Base-by-base conservation (phyloP, 2,329 filamentous ascomycete species). In the Cadophora malorum region DNA sequence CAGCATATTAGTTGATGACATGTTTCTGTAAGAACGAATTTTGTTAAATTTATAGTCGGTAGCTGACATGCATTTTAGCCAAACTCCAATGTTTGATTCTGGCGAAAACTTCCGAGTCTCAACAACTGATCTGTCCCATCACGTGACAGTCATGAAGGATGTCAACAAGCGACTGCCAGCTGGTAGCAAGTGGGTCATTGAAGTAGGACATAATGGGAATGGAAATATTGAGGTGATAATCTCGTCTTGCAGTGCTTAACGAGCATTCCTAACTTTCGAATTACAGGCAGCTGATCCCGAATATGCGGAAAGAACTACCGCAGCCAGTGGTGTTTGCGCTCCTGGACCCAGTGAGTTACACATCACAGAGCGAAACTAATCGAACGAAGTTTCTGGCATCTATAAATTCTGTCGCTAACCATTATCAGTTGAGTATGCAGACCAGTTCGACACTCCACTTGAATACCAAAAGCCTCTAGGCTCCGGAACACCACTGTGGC, bases 201-300 rank as follows among this genome's bases (percentile, higher is more conserved):
- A 88, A 73, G 77, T 87, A 52, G 85, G 82, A 6, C 83, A 86
- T 78, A 88, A 88, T 67, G 83, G 83, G 19, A 85, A 85, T 64
- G 83, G 83, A 31, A 83, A 84, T 69, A 82, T 85, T 64, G 80
- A 83, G 19, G 66, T 58, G 25, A 4, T 0, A 4, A 6, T 59
- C n/a, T 55, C 28, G 5, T 31, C 28, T 8, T 35, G 1, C 14
- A 16, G 9, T 41, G 7, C 33, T 21, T 19, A 10, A 16, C 19
- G 21, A 49, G 41, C 45, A 21, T 49, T 8, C 41, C 56, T 59
- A 16, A 59, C 56, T 35, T 6, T 35, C 35, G 7, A 45, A 25
- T 3, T 10, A 16, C 21, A 59, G 56, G 56, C 33, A 45, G 56
- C 56, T 4, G 56, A 59, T 59, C 56, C 56, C 38, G 56, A 59